Evolutionary conservation across 2,329 filamentous ascomycete genomes (phyloP).

Genomic region (Lachnellula subtilissima): DNA sequence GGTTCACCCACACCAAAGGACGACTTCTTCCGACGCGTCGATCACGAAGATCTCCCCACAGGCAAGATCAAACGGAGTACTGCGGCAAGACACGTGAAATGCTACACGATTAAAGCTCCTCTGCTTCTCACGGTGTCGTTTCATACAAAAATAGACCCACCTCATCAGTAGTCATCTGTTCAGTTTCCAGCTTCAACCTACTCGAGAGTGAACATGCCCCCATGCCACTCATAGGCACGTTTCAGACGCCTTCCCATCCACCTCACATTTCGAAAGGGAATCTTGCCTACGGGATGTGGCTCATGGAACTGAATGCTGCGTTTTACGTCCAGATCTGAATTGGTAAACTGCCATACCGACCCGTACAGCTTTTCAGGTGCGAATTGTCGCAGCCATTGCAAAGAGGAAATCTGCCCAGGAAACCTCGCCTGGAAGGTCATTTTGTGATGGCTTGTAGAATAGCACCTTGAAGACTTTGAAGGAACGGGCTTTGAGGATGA

Average conservation of each 20-base stretch:
- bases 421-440: slow-evolving; percentile 43
- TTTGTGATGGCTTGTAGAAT: slow-evolving; percentile 34
- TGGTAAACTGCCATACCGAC: slow-evolving; percentile 56
- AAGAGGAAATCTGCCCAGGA: slow-evolving; percentile 49
- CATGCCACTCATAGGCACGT: slow-evolving; percentile 47
- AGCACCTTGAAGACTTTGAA: slow-evolving; percentile 40
- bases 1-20: no score
- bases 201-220: slow-evolving; percentile 39
- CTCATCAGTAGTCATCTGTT: no score
- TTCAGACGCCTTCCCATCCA: slow-evolving; percentile 44
- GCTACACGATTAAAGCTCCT: no score
- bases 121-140: no score
- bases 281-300: slow-evolving; percentile 51
- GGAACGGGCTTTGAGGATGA: slow-evolving; percentile 34
- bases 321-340: slow-evolving; percentile 34
- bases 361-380: slow-evolving; percentile 52
- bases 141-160: no score
- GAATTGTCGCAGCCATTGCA: slow-evolving; percentile 45
- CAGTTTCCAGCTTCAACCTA: neutral
- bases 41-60: no score
- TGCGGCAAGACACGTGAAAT: no score
- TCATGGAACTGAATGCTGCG: slow-evolving; percentile 56
- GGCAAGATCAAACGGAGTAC: no score
- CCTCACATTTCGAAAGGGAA: slow-evolving; percentile 43
- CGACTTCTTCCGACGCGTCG: no score